Evolutionary conservation across 75 land plant species (phyloP).

Genomic region (Selaginella moellendorffii): DNA sequence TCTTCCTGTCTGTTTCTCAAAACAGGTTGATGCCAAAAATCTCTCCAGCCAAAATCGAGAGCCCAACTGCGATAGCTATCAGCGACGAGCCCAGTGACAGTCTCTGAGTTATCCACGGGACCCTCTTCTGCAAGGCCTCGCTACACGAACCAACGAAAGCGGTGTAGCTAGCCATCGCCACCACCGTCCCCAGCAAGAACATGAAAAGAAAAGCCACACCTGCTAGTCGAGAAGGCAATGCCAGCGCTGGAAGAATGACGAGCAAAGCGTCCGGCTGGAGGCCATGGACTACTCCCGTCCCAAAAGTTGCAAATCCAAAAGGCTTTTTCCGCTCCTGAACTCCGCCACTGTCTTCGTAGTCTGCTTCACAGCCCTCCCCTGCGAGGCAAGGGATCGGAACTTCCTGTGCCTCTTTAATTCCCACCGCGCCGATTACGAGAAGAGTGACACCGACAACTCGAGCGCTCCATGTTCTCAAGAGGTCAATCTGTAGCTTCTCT

Average conservation of each 20-base stretch:
- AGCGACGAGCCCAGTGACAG: constrained; percentile 7
- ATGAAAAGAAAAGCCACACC: constrained; percentile 6
- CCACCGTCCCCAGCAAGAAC: constrained; percentile 20
- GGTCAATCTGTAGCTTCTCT: constrained; percentile 29
- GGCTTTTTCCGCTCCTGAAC: background rate
- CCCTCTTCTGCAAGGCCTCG: constrained; percentile 22
- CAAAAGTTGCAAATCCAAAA: background rate
- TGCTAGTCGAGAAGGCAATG: constrained; percentile 1
- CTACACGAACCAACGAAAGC: constrained; percentile 29
- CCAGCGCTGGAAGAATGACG: constrained; percentile 3
- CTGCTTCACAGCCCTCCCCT: constrained; percentile 14
- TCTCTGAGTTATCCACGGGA: constrained; percentile 20
- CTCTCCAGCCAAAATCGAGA: constrained; percentile 1
- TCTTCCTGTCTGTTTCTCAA: background rate
- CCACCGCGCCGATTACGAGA: constrained; percentile 32
- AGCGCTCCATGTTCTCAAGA: constrained; percentile 32
- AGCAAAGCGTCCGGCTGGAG: constrained; percentile 7
- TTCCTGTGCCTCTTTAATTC: constrained; percentile 32
- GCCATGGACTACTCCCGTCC: constrained; percentile 1
- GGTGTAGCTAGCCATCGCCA: constrained; percentile 31
- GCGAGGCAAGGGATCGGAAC: constrained; percentile 12
- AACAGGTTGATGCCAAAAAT: constrained; percentile 3
- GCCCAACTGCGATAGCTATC: constrained; percentile 8
- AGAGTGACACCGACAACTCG: constrained; percentile 36
- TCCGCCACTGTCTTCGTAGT: background rate